Evolutionary conservation across 192 early-diverging fungal species (phyloP), one percentile per base, ranked within the genome.

Genomic region (Coemansia sp.): DNA sequence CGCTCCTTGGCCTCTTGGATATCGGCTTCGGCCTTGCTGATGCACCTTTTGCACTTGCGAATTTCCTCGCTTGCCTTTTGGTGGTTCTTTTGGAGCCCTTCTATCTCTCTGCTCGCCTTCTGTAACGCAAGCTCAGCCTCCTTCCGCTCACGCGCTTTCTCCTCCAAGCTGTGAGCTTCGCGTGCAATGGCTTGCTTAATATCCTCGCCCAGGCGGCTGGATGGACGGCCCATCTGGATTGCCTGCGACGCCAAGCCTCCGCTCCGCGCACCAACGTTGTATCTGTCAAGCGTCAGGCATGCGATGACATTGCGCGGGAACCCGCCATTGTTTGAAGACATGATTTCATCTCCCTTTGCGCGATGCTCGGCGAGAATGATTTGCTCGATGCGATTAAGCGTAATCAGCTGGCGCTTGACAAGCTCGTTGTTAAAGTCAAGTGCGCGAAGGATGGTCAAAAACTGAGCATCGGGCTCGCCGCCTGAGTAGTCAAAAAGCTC

Each of bases 351-450:
- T 7, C 80, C 80, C 16, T 52, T 25, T 5, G 71, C 57, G 0
- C 80, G 75, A 23, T 83, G 71, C 45, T 88, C 84, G 21, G 90
- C 79, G 31, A 93, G 67, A 34, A 91, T 82, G n/a, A 84, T 86
- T 21, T 87, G 84, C 65, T 93, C 90, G 45, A 92, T 91, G 29
- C 68, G 67, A 55, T 82, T 83, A 28, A 84, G 71, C 26, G 87
- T 88, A 65, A 93, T 91, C 35, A 93, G 74, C 60, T 89, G 83
- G 9, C 90, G 87, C 55, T 90, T 90, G 8, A 92, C 92, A 56
- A 86, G 78, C 58, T 93, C 89, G 46, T 90, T 67, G 25, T 79
- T 76, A 57, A 92, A 80, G 5, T 89, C 65, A 21, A 92, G 65
- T 0, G 73, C 83, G 6, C 88, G 82, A 43, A 92, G 72, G 4